Evolutionary conservation across 2,329 filamentous ascomycete species (phyloP), one percentile per base, ranked within the genome.

Genomic region (Metarhizium anisopliae): DNA sequence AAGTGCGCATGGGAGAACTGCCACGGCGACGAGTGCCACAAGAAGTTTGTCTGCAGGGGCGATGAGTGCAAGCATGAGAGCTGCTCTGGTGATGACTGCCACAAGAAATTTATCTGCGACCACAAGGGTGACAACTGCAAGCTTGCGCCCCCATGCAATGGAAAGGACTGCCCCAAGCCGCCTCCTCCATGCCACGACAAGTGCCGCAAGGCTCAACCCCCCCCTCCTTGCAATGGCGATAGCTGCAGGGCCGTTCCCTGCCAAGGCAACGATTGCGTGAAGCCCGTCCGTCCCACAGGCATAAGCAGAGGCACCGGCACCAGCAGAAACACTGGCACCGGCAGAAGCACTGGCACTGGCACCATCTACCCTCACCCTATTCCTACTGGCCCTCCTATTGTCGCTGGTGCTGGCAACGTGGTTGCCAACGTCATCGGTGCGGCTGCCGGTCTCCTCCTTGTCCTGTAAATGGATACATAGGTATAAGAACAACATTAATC

Each of bases 1-100:
- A 59, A 66, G 55, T 73, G 69, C 62, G 56, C 57, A 18, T 54
- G 62, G 30, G 65, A 64, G 59, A 58, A 64, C 52, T 66, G 66
- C 63, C 56, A 60, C 51, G 60, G 61, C 38, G 59, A 68, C 4
- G 62, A 66, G 53, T 70, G 67, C 62, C 58, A 61, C 53, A 67
- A 68, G 63, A 68, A 71, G 58, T 61, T 65, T 45, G 61, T 67
- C 62, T 72, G 70, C 64, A 60, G 63, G 35, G 63, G 63, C 47
- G 54, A 66, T 10, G 58, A 67, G 29, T 71, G 64, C 64, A 59
- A 62, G 59, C 63, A 67, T 56, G 64, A 66, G 57, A 55, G 57
- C 20, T 71, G 68, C 62, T 51, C 59, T 6, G 63, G 64, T 58
- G 58, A 61, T 18, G 58, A 67, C 36, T 72, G 70, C 68, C 56